Evolutionary conservation across 73 alveolate species (phyloP).

Genomic region (Effrenium voratum): DNA sequence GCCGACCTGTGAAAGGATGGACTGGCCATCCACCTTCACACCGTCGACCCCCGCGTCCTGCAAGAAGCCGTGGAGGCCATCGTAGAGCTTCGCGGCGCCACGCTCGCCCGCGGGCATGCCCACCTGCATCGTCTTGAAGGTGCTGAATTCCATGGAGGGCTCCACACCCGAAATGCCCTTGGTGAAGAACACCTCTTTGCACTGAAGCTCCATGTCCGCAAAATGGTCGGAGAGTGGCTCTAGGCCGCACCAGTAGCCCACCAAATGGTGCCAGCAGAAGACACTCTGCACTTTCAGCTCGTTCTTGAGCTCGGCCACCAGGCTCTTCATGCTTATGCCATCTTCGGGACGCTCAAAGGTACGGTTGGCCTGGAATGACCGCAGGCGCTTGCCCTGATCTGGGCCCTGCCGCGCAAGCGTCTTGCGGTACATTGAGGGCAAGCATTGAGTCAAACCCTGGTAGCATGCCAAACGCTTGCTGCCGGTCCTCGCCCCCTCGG

Average conservation of each 20-base stretch:
- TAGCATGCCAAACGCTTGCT: not conserved
- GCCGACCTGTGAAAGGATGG: constrained; percentile 24
- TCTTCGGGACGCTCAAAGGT: not conserved
- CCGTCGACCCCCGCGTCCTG: constrained; percentile 32
- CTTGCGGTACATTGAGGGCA: constrained; percentile 17
- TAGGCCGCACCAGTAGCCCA: constrained; percentile 53
- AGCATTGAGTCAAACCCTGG: constrained; percentile 30
- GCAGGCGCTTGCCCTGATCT: not conserved
- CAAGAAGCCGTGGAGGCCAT: constrained; percentile 40
- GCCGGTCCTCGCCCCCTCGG: constrained; percentile 44
- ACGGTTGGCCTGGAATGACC: not conserved
- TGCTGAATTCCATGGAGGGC: constrained; percentile 51
- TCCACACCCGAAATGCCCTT: constrained; percentile 17
- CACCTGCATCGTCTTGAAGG: constrained; percentile 19
- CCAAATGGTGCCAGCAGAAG: constrained; percentile 25
- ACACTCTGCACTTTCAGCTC: constrained; percentile 19
- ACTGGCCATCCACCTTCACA: constrained; percentile 40
- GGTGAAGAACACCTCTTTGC: not conserved
- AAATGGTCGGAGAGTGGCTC: constrained; percentile 36
- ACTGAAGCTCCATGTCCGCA: not conserved
- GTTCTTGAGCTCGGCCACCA: constrained; percentile 5
- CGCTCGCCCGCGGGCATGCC: constrained; percentile 4
- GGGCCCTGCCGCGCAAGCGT: constrained; percentile 7
- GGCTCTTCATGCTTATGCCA: constrained; percentile 7
- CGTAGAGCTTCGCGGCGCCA: constrained; percentile 28